Conservation (phyloP, 495 filamentous ascomycete species). For the Penicillium egyptiacum region DNA sequence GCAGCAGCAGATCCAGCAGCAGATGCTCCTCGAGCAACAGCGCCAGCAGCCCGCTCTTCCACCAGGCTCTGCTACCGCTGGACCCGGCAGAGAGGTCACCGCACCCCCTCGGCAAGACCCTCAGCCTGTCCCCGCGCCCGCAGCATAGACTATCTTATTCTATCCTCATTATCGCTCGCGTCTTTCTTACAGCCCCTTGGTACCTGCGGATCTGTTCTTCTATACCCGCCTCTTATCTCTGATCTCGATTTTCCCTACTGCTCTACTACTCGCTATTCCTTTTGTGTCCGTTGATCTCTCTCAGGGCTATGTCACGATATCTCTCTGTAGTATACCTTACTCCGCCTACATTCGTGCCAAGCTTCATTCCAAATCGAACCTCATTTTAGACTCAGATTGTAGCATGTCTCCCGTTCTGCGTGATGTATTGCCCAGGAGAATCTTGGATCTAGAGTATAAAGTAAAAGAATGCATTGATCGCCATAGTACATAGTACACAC, state of each 20-base stretch:
- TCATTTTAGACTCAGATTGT: not conserved
- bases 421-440: not conserved
- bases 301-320: constrained; percentile 23
- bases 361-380: not conserved
- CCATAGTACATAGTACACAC: constrained; percentile 1
- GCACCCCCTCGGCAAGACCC: constrained; percentile 20
- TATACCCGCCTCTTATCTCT: constrained; percentile 14
- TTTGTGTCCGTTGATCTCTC: constrained; percentile 5
- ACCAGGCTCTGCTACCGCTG: constrained; percentile 42
- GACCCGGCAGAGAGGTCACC: constrained; percentile 38
- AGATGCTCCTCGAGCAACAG: constrained; percentile 39
- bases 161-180: constrained; percentile 5
- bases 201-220: constrained; percentile 16
- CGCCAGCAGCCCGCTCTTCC: constrained; percentile 41
- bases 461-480: not conserved
- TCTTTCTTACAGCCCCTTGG: not conserved
- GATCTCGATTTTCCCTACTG: constrained; percentile 7
- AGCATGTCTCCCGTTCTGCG: not conserved
- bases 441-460: not conserved
- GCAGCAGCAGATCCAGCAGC: constrained; percentile 48
- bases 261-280: constrained; percentile 1
- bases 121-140: constrained; percentile 31
- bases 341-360: constrained; percentile 12
- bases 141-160: constrained; percentile 27
- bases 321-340: constrained; percentile 24